phyloP scores from a whole-genome alignment of 306 rosid species.

The Pterocarpus santalinus region DNA sequence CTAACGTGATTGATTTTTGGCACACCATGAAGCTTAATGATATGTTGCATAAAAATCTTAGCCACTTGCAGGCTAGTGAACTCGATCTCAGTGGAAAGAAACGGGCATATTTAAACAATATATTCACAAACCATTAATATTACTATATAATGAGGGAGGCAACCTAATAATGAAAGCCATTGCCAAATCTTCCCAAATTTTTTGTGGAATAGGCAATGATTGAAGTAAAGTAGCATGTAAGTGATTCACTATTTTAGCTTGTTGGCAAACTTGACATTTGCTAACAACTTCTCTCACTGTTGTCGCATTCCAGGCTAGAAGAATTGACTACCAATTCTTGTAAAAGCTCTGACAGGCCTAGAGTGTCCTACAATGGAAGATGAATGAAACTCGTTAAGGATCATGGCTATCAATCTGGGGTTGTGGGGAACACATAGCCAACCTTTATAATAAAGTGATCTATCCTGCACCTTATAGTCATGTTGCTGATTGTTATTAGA shows the following conservation, averaged over 20 bases:
- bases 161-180: neutral
- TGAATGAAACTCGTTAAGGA: neutral
- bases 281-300: neutral
- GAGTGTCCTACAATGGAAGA: neutral
- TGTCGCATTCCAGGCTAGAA: neutral
- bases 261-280: neutral
- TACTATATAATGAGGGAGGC: neutral
- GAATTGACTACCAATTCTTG: neutral
- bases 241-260: neutral
- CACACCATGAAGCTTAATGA: neutral
- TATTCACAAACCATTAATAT: neutral
- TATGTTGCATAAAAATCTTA: no score
- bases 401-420: neutral
- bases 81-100: neutral
- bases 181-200: neutral
- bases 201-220: neutral
- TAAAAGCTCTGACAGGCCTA: no score
- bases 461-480: no score
- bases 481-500: neutral
- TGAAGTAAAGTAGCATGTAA: neutral
- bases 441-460: no score
- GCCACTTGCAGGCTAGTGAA: neutral
- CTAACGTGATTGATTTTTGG: neutral
- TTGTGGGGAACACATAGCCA: neutral
- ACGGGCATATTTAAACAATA: neutral